Evolutionary conservation across 768 basidiomycete genomes (phyloP), one percentile per base, ranked within the genome.

Genomic region (Collybia nuda): DNA sequence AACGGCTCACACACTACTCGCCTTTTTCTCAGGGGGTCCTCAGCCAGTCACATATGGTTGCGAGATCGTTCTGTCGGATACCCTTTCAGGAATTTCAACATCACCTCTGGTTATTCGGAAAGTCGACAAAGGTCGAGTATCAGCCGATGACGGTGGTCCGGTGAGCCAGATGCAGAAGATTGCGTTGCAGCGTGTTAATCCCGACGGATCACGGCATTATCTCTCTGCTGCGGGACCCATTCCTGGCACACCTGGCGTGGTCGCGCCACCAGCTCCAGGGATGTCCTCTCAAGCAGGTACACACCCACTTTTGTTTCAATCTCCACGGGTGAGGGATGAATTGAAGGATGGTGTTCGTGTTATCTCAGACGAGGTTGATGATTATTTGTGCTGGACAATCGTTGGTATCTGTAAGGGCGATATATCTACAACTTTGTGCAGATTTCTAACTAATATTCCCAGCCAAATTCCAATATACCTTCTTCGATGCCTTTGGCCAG

Each of bases 81-180:
- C 88, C 0, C 81, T 86, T 53, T 89, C 90, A 9, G 93, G 93
- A 26, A 89, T 91, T 50, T 83, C 88, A 1, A 93, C 91, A 0
- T 85, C 91, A 6, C 89, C 92, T 0, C 78, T 96, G 37, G 75
- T 92, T 56, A 88, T 98, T 46, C 89, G 92, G 54, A 95, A 95
- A 67, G 91, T 98, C 23, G 93, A 95, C 67, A 94, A 94, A 62
- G 90, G 90, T 23, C 77, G 85, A 52, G 88, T 95, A 32, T 82
- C 84, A n/a, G 72, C 79, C n/a, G 90, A 93, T 57, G 88, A 93
- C 62, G 90, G 89, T 17, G 90, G 93, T 5, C 94, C 93, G 37
- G 90, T 98, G 55, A 93, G 91, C 61, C 93, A 96, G 67, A 92
- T 98, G 85, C 94, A 98, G 72, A 93, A 95, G 73, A 90, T 98